phyloP scores from a whole-genome alignment of 2,329 filamentous ascomycete species.

The Leptographium lundbergii region DNA sequence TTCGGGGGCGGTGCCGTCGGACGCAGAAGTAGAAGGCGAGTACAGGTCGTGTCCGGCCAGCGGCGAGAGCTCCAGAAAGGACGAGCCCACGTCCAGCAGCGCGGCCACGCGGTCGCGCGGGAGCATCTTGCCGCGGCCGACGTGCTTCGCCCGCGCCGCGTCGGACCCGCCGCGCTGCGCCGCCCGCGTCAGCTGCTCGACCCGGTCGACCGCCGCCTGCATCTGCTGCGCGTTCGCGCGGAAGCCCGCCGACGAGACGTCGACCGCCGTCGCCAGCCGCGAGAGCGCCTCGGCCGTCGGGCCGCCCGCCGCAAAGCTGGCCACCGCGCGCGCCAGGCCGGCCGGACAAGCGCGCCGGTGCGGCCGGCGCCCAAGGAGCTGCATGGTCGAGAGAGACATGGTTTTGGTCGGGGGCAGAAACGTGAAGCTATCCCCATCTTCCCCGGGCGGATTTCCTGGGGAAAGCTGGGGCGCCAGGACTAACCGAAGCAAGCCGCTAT shows the following conservation, averaged over 20 bases:
- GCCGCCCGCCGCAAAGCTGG: constrained; percentile 68
- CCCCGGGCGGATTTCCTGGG: background rate
- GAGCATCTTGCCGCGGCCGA: constrained; percentile 85
- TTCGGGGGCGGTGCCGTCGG: constrained; percentile 74
- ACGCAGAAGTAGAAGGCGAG: constrained; percentile 71
- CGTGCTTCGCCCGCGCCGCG: constrained; percentile 78
- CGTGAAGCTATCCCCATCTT: background rate
- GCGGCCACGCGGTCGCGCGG: constrained; percentile 79
- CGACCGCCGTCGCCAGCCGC: constrained; percentile 61
- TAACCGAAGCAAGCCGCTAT: background rate
- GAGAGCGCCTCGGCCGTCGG: constrained; percentile 73
- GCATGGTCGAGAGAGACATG: background rate
- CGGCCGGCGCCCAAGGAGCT: background rate
- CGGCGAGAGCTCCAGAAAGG: constrained; percentile 88
- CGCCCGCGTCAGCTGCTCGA: constrained; percentile 57
- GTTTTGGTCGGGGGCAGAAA: background rate
- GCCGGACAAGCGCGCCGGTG: background rate
- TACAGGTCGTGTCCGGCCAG: constrained; percentile 60
- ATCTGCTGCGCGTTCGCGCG: constrained; percentile 70
- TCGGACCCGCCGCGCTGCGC: constrained; percentile 66
- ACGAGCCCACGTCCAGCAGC: constrained; percentile 76
- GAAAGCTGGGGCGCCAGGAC: background rate
- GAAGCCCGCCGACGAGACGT: constrained; percentile 66
- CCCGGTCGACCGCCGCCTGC: constrained; percentile 54
- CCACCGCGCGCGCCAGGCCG: constrained; percentile 28